phyloP scores from a whole-genome alignment of 2,329 filamentous ascomycete genomes.

The Fusarium veterinarium region DNA sequence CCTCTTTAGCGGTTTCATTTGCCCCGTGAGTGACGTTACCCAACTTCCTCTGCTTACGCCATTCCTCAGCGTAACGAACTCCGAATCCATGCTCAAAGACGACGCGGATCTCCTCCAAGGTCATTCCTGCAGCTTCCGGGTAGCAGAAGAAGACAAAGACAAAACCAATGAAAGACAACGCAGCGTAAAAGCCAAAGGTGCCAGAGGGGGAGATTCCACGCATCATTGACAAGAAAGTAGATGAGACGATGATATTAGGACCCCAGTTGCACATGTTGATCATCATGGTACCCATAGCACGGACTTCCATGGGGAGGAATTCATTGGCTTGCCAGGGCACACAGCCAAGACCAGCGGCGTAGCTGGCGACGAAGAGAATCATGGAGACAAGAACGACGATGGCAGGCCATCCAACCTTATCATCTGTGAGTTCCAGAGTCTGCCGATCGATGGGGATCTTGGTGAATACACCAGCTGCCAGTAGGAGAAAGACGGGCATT shows the following conservation, averaged over 20 bases:
- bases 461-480: slow-evolving; percentile 36
- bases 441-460: not conserved
- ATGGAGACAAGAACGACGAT: slow-evolving; percentile 55
- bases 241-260: slow-evolving; percentile 60
- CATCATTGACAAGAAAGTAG: slow-evolving; percentile 60
- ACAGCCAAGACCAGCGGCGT: slow-evolving; percentile 57
- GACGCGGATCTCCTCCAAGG: slow-evolving; percentile 62
- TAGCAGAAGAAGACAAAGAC: slow-evolving; percentile 58
- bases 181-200: slow-evolving; percentile 63
- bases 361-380: slow-evolving; percentile 47
- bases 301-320: slow-evolving; percentile 58
- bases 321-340: slow-evolving; percentile 61
- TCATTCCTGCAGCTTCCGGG: slow-evolving; percentile 62
- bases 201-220: slow-evolving; percentile 59
- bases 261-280: slow-evolving; percentile 59
- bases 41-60: not conserved
- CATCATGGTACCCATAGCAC: slow-evolving; percentile 60
- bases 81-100: slow-evolving; percentile 62
- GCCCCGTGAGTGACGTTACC: not conserved
- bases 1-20: not conserved
- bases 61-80: slow-evolving; percentile 37
- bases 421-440: not conserved
- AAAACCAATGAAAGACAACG: slow-evolving; percentile 58
- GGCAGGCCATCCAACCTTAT: slow-evolving; percentile 45
- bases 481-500: slow-evolving; percentile 53